Conservation (phyloP, 495 filamentous ascomycete genomes). For the Xylaria acuta region DNA sequence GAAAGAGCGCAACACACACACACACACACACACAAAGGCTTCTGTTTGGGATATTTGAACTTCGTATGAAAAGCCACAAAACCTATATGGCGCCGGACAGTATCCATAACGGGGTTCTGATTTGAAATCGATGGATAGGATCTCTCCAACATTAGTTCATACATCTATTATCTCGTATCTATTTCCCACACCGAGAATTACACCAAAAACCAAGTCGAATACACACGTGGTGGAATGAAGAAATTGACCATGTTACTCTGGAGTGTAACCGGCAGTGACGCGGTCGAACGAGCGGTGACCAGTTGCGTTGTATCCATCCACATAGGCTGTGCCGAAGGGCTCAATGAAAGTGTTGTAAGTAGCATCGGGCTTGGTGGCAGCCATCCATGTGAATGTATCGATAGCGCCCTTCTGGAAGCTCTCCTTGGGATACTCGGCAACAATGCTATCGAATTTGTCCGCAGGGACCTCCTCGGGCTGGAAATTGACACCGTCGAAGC, state of each 20-base stretch:
- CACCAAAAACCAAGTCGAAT: background rate
- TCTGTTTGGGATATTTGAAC: background rate
- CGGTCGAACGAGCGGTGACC: slow-evolving; percentile 24
- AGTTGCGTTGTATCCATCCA: slow-evolving; percentile 9
- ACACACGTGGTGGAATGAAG: background rate
- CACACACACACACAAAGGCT: background rate
- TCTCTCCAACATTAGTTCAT: background rate
- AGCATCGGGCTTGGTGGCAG: slow-evolving; percentile 11
- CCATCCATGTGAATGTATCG: slow-evolving; percentile 23
- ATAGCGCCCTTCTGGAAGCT: slow-evolving; percentile 22
- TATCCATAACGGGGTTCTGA: background rate
- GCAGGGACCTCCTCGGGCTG: slow-evolving; percentile 28
- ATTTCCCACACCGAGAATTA: background rate
- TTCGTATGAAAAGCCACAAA: background rate
- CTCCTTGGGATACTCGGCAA: slow-evolving; percentile 29
- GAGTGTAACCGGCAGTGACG: background rate
- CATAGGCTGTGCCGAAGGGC: slow-evolving; percentile 9
- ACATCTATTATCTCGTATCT: background rate
- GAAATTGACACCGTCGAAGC: slow-evolving; percentile 32
- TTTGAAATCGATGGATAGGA: background rate
- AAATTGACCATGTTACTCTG: background rate
- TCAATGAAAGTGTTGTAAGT: slow-evolving; percentile 21
- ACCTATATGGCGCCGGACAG: background rate
- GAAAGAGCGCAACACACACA: background rate
- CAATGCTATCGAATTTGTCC: slow-evolving; percentile 31